Base-by-base conservation (phyloP, 768 basidiomycete species). In the Tricholoma terreum region DNA sequence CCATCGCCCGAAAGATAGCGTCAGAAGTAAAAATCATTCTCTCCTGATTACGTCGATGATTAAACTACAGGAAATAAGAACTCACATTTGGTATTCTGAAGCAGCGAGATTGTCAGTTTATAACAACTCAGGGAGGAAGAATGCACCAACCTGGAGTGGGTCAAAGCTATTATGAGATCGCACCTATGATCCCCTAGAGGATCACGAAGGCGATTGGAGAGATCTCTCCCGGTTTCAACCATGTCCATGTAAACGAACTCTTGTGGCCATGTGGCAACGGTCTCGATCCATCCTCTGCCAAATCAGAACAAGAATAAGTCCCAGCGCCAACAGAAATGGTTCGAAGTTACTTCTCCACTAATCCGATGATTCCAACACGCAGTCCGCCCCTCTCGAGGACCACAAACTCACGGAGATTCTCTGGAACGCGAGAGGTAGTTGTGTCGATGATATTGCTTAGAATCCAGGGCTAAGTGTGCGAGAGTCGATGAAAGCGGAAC, bases 391-490 rank as follows among this genome's bases (percentile, higher is more conserved):
- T 77, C 63, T 94, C 89, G 9, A 93, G 67, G 5, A 94, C 75
- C 35, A 78, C 69, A 67, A 80, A 92, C 58, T 85, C 81, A 24
- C 80, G 71, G 3, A 95, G 67, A 48, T 74, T 71, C 46, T 82
- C 77, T 0, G 94, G 94, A 40, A 84, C 79, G 14, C 71, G 67
- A 6, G 79, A 81, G 1, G 90, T 94, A 6, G 73, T 73, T 12
- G 73, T 78, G 65, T 94, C 89, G 52, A 90, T 72, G 65, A 96
- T 89, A 66, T 97, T 97, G 67, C 91, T 93, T 56, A 96, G 68
- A 31, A 96, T 72, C 94, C 94, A 95, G 17, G 94, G 92, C 90
- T 92, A 63, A 19, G 30, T n/a, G 19, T 33, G 53, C 50, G 45
- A 42, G 30, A 34, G 30, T 57, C 51, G 27, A 30, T 45, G 36